phyloP scores from a whole-genome alignment of 495 filamentous ascomycete genomes.

The Daldinia concentrica region DNA sequence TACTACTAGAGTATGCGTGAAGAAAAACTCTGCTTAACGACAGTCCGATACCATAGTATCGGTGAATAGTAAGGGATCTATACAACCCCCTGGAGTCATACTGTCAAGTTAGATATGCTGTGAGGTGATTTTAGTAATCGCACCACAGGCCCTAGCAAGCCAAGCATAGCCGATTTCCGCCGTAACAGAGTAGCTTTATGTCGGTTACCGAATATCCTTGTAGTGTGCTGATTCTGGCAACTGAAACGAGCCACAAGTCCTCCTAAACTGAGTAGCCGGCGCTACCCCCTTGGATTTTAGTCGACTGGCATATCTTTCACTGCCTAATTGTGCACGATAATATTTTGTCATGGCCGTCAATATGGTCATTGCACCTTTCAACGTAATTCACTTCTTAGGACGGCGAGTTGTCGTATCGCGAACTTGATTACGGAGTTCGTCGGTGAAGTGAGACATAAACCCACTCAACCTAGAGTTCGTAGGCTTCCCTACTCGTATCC shows the following conservation, averaged over 20 bases:
- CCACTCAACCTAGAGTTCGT: conserved; percentile 1
- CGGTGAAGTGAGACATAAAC: conserved; percentile 51
- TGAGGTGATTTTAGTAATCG: neutral
- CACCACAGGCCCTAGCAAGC: neutral
- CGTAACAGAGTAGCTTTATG: neutral
- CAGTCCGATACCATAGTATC: neutral
- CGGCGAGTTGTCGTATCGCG: conserved; percentile 46
- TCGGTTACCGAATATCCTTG: neutral
- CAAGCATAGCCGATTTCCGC: neutral
- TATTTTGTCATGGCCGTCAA: neutral
- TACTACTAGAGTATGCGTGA: neutral
- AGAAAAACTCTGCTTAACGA: neutral
- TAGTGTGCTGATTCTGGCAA: neutral
- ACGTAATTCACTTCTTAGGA: conserved; percentile 32
- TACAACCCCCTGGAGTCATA: neutral
- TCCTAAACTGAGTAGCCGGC: neutral
- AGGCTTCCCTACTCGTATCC: conserved; percentile 14
- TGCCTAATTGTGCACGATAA: neutral
- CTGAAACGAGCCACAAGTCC: neutral
- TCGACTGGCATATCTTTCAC: neutral
- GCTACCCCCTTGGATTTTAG: neutral
- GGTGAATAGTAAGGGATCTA: neutral
- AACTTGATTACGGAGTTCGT: conserved; percentile 52
- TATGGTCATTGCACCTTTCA: neutral
- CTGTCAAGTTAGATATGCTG: neutral